Evolutionary conservation across 352 stramenopile genomes (phyloP).

Genomic region (Chrysophaeum taylorii): DNA sequence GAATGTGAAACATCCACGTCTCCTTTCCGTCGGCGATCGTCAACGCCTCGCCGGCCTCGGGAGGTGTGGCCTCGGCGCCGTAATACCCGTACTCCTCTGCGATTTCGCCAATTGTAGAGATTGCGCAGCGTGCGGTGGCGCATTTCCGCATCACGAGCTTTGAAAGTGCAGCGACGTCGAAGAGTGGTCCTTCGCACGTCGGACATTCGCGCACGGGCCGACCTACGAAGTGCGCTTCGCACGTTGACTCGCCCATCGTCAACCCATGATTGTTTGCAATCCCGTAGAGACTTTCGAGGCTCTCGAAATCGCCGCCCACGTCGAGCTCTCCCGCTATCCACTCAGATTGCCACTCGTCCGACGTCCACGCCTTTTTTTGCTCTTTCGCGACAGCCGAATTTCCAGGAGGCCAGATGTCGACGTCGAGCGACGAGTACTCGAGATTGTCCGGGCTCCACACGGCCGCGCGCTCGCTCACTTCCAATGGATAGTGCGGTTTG

Average conservation of each 20-base stretch:
- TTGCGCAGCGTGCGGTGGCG: conserved; percentile 59
- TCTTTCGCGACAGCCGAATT: neutral
- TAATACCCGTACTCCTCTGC: conserved; percentile 76
- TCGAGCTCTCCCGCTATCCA: conserved; percentile 50
- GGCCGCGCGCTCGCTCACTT: conserved; percentile 41
- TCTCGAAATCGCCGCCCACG: conserved; percentile 69
- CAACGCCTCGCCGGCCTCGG: conserved; percentile 65
- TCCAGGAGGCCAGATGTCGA: neutral
- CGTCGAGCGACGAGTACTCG: neutral
- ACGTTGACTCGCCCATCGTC: conserved; percentile 78
- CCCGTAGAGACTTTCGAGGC: conserved; percentile 50
- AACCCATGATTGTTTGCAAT: conserved; percentile 29
- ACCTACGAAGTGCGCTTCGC: conserved; percentile 55
- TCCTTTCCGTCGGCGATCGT: conserved; percentile 69
- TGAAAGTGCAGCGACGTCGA: conserved; percentile 68
- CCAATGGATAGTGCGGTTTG: neutral
- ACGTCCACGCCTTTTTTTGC: conserved; percentile 16
- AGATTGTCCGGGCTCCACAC: conserved; percentile 50
- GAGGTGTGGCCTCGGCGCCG: conserved; percentile 46
- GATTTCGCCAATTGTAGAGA: conserved; percentile 74
- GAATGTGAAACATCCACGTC: conserved; percentile 80
- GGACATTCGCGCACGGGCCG: conserved; percentile 36
- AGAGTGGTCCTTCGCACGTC: conserved; percentile 31
- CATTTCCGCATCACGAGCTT: conserved; percentile 59
- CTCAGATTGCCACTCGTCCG: conserved; percentile 16